These are phyloP conservation scores for Colletotrichum lupini DNA, from an alignment of 2,329 filamentous ascomycete genomes.

Conservation along the genomic window DNA sequence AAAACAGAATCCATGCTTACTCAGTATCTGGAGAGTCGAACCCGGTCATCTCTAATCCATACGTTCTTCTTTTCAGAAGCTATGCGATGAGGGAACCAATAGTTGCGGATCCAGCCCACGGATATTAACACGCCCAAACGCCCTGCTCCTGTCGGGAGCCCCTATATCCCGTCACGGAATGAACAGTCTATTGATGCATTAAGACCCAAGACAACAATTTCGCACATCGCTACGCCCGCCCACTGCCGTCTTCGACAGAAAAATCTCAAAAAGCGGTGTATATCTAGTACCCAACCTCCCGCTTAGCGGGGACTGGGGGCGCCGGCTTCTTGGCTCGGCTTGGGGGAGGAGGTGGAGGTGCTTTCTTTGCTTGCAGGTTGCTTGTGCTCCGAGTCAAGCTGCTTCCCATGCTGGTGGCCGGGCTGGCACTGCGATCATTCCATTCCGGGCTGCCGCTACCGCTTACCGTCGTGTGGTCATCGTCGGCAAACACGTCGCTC, in stretches of 20 bases:
- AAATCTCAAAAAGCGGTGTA: slow-evolving; percentile 12
- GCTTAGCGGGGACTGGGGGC: slow-evolving; percentile 53
- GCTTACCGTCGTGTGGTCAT: slow-evolving; percentile 61
- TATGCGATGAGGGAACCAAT: slow-evolving; percentile 19
- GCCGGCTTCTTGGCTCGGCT: slow-evolving; percentile 65
- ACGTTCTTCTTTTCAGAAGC: slow-evolving; percentile 10
- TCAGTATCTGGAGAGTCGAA: slow-evolving; percentile 7
- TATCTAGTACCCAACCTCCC: slow-evolving; percentile 44
- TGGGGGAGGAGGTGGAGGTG: slow-evolving; percentile 58
- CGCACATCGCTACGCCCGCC: slow-evolving; percentile 1
- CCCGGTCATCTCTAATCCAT: slow-evolving; percentile 13
- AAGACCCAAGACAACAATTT: background rate
- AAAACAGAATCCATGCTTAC: slow-evolving; percentile 15
- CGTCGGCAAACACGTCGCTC: slow-evolving; percentile 58
- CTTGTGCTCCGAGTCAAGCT: slow-evolving; percentile 60
- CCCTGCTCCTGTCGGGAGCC: slow-evolving; percentile 26
- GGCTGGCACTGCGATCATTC: slow-evolving; percentile 63
- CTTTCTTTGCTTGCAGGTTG: slow-evolving; percentile 47
- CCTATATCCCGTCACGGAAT: slow-evolving; percentile 15
- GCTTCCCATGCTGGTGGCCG: slow-evolving; percentile 67
- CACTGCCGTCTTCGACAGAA: background rate
- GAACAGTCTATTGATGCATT: slow-evolving; percentile 34
- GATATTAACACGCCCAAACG: slow-evolving; percentile 35
- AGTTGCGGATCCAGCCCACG: slow-evolving; percentile 33
- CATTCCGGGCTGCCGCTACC: slow-evolving; percentile 64